Percentiles rank a stretch among this genome's conserved stretches.
Conservation (phyloP, 164 flowering plant species). For the Aristolochia californica region DNA sequence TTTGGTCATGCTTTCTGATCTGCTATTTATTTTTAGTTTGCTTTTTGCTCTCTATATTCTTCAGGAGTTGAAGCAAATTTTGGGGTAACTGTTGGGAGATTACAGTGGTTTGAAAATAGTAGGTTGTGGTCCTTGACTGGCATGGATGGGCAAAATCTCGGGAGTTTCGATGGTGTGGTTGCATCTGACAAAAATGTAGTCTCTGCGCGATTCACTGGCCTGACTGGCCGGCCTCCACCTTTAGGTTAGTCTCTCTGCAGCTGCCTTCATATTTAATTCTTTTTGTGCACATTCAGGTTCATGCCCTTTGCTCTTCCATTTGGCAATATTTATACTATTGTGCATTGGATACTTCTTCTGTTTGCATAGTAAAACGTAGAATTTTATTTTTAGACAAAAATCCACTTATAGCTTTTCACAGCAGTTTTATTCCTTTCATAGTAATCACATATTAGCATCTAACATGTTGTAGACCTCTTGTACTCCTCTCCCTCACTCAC, state of each 20-base stretch:
- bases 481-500: too few species aligned
- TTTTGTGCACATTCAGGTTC: not conserved
- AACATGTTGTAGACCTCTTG: too few species aligned
- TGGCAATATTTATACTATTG: not conserved
- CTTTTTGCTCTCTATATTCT: not conserved
- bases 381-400: too few species aligned
- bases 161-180: conserved; percentile 57
- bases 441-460: too few species aligned
- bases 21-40: too few species aligned
- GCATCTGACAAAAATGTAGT: conserved; percentile 61
- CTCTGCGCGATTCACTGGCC: conserved; percentile 38
- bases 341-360: too few species aligned
- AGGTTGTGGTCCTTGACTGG: conserved; percentile 51
- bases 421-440: too few species aligned
- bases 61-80: conserved; percentile 63
- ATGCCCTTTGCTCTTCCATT: not conserved
- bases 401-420: too few species aligned
- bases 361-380: too few species aligned
- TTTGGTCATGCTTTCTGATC: too few species aligned
- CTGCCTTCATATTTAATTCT: not conserved
- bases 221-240: conserved; percentile 52
- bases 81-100: conserved; percentile 48
- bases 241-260: conserved; percentile 32
- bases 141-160: conserved; percentile 53
- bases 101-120: conserved; percentile 57